A percentile compares a stretch with the other conserved stretches of the same genome.
Conservation (phyloP, 169 alveolate genomes). For the Babesia microti region DNA sequence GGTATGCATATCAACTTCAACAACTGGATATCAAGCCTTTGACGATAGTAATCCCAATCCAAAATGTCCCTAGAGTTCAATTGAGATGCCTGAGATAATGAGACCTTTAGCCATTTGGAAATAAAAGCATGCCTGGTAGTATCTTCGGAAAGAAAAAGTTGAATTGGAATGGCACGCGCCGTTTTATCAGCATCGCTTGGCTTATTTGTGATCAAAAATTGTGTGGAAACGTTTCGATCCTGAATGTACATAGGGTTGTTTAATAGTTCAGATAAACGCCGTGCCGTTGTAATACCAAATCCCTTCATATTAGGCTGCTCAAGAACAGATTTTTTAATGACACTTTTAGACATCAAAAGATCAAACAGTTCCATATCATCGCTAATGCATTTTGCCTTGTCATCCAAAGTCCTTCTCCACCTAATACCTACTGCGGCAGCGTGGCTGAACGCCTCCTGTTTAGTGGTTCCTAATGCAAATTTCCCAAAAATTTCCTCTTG, state of each 20-base stretch:
- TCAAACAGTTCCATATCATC: slow-evolving; percentile 85
- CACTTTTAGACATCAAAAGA: slow-evolving; percentile 80
- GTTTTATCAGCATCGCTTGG: slow-evolving; percentile 87
- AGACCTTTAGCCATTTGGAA: slow-evolving; percentile 67
- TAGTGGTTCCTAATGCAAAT: slow-evolving; percentile 82
- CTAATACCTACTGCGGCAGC: slow-evolving; percentile 85
- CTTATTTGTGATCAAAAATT: slow-evolving; percentile 78
- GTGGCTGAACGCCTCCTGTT: slow-evolving; percentile 85
- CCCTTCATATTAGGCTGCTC: slow-evolving; percentile 87
- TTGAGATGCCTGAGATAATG: slow-evolving; percentile 66
- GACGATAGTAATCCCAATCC: slow-evolving; percentile 94
- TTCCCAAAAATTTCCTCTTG: slow-evolving; percentile 92
- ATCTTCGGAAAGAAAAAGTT: slow-evolving; percentile 74
- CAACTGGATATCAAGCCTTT: slow-evolving; percentile 83
- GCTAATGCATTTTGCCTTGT: slow-evolving; percentile 75
- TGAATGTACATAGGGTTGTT: slow-evolving; percentile 68
- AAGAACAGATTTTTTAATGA: slow-evolving; percentile 74
- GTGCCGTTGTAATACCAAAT: slow-evolving; percentile 87
- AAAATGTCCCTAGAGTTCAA: slow-evolving; percentile 79
- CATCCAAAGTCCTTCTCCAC: slow-evolving; percentile 81
- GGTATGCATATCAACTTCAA: slow-evolving; percentile 87
- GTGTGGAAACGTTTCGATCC: slow-evolving; percentile 71
- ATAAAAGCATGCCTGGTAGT: slow-evolving; percentile 59
- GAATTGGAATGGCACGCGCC: slow-evolving; percentile 92
- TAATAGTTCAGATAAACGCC: slow-evolving; percentile 82